Conservation (phyloP, 2,329 filamentous ascomycete genomes). For the Septoria linicola region DNA sequence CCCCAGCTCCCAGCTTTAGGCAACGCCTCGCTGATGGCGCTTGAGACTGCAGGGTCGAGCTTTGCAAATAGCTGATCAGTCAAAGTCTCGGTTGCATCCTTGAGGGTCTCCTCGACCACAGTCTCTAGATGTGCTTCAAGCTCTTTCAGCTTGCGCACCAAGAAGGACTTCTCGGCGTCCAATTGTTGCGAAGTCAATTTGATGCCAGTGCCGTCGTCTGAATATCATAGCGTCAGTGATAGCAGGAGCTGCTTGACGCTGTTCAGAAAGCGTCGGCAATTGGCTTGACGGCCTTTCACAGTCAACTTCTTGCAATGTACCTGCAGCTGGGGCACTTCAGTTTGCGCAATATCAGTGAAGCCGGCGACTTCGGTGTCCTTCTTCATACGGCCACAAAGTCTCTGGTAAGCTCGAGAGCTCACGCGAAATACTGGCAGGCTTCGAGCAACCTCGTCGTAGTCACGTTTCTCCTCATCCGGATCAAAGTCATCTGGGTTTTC, state of each 20-base stretch:
- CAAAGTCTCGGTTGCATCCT: conserved; percentile 44
- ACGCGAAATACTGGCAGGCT: conserved; percentile 65
- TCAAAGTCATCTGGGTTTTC: conserved; percentile 57
- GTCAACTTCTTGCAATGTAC: conserved; percentile 60
- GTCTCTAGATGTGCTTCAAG: conserved; percentile 47
- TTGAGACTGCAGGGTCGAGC: conserved; percentile 42
- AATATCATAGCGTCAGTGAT: conserved; percentile 54
- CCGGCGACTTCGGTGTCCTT: conserved; percentile 55
- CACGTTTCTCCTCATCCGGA: conserved; percentile 53
- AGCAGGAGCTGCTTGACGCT: conserved; percentile 53
- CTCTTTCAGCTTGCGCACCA: conserved; percentile 42
- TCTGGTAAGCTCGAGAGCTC: conserved; percentile 62
- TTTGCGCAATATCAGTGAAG: conserved; percentile 55
- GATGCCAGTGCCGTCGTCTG: conserved; percentile 43
- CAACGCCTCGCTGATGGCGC: conserved; percentile 42
- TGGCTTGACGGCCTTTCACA: conserved; percentile 47
- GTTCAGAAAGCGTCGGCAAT: conserved; percentile 53
- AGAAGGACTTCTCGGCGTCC: conserved; percentile 40
- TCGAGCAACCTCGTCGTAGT: conserved; percentile 58
- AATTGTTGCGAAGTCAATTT: conserved; percentile 45
- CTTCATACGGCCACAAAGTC: conserved; percentile 55
- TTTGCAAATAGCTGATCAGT: conserved; percentile 49
- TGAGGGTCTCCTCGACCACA: conserved; percentile 42
- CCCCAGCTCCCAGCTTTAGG: conserved; percentile 41
- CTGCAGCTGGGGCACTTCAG: conserved; percentile 59